Evolutionary conservation across 441 rosid species (phyloP), one percentile per base, ranked within the genome.

Genomic region (Theobroma grandiflorum): DNA sequence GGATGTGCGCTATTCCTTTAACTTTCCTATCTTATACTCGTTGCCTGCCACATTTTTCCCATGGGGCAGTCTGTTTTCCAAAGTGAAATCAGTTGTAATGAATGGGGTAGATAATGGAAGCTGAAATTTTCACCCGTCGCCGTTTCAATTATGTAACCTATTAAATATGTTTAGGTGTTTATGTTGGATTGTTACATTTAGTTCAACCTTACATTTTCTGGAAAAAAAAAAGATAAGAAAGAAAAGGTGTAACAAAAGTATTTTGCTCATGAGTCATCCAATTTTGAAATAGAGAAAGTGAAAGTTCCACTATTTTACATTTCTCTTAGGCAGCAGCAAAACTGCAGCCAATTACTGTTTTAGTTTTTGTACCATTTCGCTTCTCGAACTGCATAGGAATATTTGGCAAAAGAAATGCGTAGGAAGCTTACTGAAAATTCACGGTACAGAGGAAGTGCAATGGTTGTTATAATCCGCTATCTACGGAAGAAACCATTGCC

Each of bases 111-210:
- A 35, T 75, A 38, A 7, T 12, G 9, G 26, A 49, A 33, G 69
- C 71, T 22, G 81, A 69, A 61, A 57, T 65, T 9, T 49, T 20
- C 63, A 5, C 50, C 52, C 31, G 45, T 57, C 37, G 58, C 14
- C 26, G 45, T 62, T 64, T 52, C 77, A 40, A 38, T n/a, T 26
- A 37, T 31, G 22, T 74, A 35, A 47, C 55, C 57, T 38, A 49
- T 74, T n/a, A 66, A 67, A 33, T 59, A 16, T 49, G 31, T 62
- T 68, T 33, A 33, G 73, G 61, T 20, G 7, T 68, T 59, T 57
- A 49, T 69, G 82, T 59, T 16, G 33, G 38, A 57, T 40, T 74
- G 12, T 57, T 74, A 26, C 14, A 1, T 40, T 38, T 55, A 20
- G n/a, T 73, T 73, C 37, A 20, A 20, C 77, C 40, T 57, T 40